Evolutionary conservation across 2,329 filamentous ascomycete species (phyloP).

Genomic region (Drechmeria coniospora): DNA sequence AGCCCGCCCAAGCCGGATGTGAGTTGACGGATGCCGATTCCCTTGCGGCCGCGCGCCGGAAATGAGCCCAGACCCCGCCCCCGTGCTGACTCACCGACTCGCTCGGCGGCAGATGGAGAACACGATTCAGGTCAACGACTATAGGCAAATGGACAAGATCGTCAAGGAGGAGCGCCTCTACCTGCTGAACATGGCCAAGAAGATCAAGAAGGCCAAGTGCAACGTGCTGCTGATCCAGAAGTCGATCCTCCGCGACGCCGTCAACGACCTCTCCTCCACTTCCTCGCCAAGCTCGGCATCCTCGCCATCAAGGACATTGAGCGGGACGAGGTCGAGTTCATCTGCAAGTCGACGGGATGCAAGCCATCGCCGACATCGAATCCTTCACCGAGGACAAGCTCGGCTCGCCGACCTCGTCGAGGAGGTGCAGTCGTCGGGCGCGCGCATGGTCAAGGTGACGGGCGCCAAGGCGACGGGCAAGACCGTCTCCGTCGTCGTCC

Average conservation of each 20-base stretch:
- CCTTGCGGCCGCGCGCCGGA: too few species aligned
- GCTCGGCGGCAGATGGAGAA: conserved; percentile 72
- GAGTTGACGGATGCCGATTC: too few species aligned
- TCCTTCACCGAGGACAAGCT: conserved; percentile 98
- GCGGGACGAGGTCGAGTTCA: conserved; percentile 95
- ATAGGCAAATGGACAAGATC: conserved; percentile 99
- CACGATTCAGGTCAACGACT: conserved; percentile 97
- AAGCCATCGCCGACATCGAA: conserved; percentile 98
- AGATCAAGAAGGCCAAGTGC: conserved; percentile 99
- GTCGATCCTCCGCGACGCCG: conserved; percentile 90
- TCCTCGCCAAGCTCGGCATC: conserved; percentile 93
- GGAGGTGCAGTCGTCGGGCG: conserved; percentile 74
- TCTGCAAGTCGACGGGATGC: conserved; percentile 98
- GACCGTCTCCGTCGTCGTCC: conserved; percentile 87
- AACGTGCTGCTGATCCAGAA: conserved; percentile 98
- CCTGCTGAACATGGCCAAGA: conserved; percentile 97
- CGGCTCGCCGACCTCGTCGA: conserved; percentile 87
- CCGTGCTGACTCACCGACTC: too few species aligned
- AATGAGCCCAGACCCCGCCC: too few species aligned
- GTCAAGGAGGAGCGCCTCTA: conserved; percentile 98
- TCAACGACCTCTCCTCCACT: conserved; percentile 97
- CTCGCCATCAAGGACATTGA: conserved; percentile 95
- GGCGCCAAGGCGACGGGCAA: conserved; percentile 73
- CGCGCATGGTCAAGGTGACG: conserved; percentile 87
- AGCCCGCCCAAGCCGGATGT: conserved; percentile 95